phyloP scores from a whole-genome alignment of 345 rosid species.

The Camelina laxa region DNA sequence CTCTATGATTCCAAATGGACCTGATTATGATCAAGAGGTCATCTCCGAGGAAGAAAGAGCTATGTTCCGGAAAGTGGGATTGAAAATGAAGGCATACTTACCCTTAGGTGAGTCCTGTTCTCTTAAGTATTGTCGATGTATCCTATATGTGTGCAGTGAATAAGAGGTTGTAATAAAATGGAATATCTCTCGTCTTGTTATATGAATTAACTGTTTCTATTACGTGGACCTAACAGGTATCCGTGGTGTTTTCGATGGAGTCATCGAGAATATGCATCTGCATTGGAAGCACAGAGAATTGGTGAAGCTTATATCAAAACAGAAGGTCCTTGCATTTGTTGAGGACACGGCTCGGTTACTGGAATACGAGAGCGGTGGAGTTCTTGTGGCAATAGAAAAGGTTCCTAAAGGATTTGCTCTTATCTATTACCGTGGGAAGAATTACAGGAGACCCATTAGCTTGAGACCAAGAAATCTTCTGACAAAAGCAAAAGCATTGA shows the following conservation, averaged over 20 bases:
- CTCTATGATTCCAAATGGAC: slow-evolving; percentile 91
- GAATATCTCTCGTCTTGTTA: slow-evolving; percentile 16
- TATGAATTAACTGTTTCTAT: slow-evolving; percentile 12
- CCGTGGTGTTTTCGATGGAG: slow-evolving; percentile 99
- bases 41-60: slow-evolving; percentile 90
- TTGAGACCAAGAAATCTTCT: slow-evolving; percentile 94
- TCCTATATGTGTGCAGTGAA: background rate
- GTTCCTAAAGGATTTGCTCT: slow-evolving; percentile 93
- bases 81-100: slow-evolving; percentile 92
- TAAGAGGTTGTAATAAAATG: background rate
- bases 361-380: slow-evolving; percentile 96
- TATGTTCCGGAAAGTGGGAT: slow-evolving; percentile 91
- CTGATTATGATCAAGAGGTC: slow-evolving; percentile 98
- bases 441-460: slow-evolving; percentile 83
- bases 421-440: slow-evolving; percentile 94
- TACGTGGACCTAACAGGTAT: slow-evolving; percentile 58
- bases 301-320: slow-evolving; percentile 93
- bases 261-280: slow-evolving; percentile 97
- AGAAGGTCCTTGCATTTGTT: slow-evolving; percentile 87
- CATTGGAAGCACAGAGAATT: slow-evolving; percentile 99
- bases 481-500: slow-evolving; percentile 94
- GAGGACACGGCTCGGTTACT: slow-evolving; percentile 91
- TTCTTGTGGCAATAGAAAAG: slow-evolving; percentile 90
- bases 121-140: background rate
- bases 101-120: slow-evolving; percentile 68